Conservation (phyloP, 495 filamentous ascomycete species). For the Xylaria telfairii region DNA sequence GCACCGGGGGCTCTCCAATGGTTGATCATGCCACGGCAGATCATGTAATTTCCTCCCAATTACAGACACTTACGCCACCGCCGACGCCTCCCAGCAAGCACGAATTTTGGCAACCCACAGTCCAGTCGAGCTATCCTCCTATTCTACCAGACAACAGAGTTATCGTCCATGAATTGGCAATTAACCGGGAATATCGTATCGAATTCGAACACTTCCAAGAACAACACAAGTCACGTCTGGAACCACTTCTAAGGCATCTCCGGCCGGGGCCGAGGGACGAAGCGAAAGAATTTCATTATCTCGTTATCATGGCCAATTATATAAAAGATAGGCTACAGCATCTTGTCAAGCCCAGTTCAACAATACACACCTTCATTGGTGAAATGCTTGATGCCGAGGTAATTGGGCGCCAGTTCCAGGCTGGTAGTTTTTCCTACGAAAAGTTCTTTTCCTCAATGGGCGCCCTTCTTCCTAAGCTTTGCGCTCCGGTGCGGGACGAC, state of each 20-base stretch:
- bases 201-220: conserved; percentile 57
- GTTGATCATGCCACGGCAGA: conserved; percentile 43
- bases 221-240: conserved; percentile 56
- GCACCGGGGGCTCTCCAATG: conserved; percentile 42
- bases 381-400: conserved; percentile 84
- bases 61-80: conserved; percentile 53
- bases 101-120: conserved; percentile 50
- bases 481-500: conserved; percentile 86
- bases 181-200: conserved; percentile 81
- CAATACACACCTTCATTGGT: conserved; percentile 81
- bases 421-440: conserved; percentile 89
- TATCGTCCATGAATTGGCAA: conserved; percentile 87
- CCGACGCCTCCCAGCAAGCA: conserved; percentile 44
- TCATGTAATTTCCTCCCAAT: conserved; percentile 38
- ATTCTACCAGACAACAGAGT: conserved; percentile 82
- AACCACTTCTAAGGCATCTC: conserved; percentile 79
- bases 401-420: conserved; percentile 75
- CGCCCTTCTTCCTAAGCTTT: conserved; percentile 87
- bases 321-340: conserved; percentile 83
- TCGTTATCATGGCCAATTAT: conserved; percentile 83
- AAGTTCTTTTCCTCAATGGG: conserved; percentile 92
- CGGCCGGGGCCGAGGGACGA: conserved; percentile 72
- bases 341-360: conserved; percentile 77
- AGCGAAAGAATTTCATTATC: conserved; percentile 64
- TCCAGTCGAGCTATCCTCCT: conserved; percentile 46